Evolutionary conservation across 2,329 filamentous ascomycete genomes (phyloP).

Genomic region (Shiraia sp.): DNA sequence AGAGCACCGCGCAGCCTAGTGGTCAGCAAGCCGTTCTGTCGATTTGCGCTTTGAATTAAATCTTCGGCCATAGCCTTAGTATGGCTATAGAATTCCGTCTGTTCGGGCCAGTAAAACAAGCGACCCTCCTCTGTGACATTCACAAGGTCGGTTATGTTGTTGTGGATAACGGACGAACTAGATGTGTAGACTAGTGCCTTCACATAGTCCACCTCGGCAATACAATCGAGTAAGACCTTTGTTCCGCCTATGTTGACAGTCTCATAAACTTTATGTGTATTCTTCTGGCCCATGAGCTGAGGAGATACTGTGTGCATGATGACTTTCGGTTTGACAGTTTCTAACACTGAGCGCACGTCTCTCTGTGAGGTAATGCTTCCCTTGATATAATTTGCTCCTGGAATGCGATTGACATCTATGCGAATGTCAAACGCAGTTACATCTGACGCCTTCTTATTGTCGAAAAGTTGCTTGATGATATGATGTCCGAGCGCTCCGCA

Average conservation of each 20-base stretch:
- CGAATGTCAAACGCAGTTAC: constrained; percentile 6
- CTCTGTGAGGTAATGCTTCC: constrained; percentile 4
- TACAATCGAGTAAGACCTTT: too few relatives aligned
- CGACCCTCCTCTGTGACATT: constrained; percentile 5
- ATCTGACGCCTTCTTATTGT: constrained; percentile 1
- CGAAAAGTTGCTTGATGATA: constrained; percentile 16
- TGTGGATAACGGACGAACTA: too few relatives aligned
- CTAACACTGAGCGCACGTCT: constrained; percentile 1
- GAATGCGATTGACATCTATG: constrained; percentile 1
- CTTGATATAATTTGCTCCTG: constrained; percentile 5
- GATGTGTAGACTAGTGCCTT: too few relatives aligned
- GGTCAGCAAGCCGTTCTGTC: constrained; percentile 5
- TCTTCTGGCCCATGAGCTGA: neutral
- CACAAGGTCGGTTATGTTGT: constrained; percentile 6
- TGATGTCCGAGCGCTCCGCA: constrained; percentile 15
- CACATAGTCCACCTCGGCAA: too few relatives aligned
- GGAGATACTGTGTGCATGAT: constrained; percentile 9
- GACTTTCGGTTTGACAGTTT: neutral
- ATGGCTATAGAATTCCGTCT: constrained; percentile 10
- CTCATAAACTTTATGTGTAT: neutral
- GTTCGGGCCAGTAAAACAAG: too few relatives aligned
- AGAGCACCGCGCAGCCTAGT: neutral
- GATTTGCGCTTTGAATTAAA: constrained; percentile 9
- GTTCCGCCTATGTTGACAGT: constrained; percentile 2
- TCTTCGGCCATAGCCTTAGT: constrained; percentile 14